phyloP scores from a whole-genome alignment of 139 green algal species.

The Chlorella vulgaris region DNA sequence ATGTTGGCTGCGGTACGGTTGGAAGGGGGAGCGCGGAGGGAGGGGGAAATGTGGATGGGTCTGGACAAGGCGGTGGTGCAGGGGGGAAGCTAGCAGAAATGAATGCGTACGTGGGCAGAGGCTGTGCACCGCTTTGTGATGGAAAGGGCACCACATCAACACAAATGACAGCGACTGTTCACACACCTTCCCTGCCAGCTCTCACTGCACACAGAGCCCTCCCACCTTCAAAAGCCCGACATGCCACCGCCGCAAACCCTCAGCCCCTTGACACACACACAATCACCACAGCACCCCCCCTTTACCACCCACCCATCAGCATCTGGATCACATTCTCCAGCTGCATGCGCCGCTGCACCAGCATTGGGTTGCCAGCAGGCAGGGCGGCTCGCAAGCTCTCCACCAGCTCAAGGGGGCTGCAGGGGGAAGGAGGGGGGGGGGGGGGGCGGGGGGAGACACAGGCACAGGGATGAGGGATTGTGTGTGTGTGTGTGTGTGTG shows the following conservation, averaged over 20 bases:
- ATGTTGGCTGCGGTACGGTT: constrained; percentile 51
- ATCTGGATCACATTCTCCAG: constrained; percentile 77
- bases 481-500: too few relatives aligned
- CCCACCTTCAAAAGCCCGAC: too few relatives aligned
- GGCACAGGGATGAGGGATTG: not conserved
- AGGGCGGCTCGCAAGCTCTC: constrained; percentile 69
- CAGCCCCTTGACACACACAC: too few relatives aligned
- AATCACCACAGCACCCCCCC: not conserved
- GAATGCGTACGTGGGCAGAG: too few relatives aligned
- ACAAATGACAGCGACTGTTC: too few relatives aligned
- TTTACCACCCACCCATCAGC: constrained; percentile 52
- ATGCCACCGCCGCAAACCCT: too few relatives aligned
- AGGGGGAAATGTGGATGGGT: not conserved
- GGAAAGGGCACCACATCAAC: too few relatives aligned
- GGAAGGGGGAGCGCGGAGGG: not conserved
- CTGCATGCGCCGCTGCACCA: constrained; percentile 65
- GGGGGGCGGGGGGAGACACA: not conserved
- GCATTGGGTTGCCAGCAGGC: constrained; percentile 56
- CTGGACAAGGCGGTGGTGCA: too few relatives aligned
- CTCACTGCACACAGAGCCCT: too few relatives aligned
- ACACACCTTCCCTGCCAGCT: too few relatives aligned
- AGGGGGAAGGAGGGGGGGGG: not conserved
- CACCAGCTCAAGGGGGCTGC: constrained; percentile 64
- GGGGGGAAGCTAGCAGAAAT: too few relatives aligned
- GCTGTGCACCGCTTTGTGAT: too few relatives aligned